Conservation (phyloP, 108 stramenopile species). For the Cyclotella cryptica region DNA sequence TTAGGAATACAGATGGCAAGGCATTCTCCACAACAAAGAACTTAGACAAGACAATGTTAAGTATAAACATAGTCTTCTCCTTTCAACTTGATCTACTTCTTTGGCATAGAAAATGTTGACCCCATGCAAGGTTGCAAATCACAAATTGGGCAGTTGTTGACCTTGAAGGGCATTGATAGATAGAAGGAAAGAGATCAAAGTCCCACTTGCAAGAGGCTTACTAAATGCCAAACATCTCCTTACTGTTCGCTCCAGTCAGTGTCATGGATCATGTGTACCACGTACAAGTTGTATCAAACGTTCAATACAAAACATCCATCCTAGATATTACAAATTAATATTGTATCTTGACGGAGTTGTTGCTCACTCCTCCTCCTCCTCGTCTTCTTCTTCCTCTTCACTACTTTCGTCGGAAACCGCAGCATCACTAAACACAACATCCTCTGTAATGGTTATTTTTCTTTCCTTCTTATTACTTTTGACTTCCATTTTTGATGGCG, state of each 20-base stretch:
- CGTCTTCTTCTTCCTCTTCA: not conserved
- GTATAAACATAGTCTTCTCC: constrained; percentile 91
- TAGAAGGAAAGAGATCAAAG: too few species aligned
- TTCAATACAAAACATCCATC: too few species aligned
- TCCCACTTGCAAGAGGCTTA: constrained; percentile 4
- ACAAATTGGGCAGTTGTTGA: not conserved
- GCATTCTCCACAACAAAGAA: constrained; percentile 66
- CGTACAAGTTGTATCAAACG: too few species aligned
- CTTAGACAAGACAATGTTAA: constrained; percentile 74
- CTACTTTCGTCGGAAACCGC: constrained; percentile 72
- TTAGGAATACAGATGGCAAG: not conserved
- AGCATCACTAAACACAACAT: constrained; percentile 77
- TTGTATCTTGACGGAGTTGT: too few species aligned
- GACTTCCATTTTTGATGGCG: not conserved
- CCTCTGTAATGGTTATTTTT: constrained; percentile 40
- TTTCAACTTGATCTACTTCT: constrained; percentile 90
- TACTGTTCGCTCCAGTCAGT: constrained; percentile 82
- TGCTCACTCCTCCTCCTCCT: too few species aligned
- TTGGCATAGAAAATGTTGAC: constrained; percentile 86
- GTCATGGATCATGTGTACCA: too few species aligned
- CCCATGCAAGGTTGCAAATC: constrained; percentile 23
- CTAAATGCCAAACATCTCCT: constrained; percentile 92
- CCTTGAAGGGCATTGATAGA: too few species aligned
- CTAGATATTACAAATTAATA: too few species aligned
- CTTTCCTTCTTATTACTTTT: constrained; percentile 19